Conservation (phyloP, 75 land plant species). For the Pinus taeda region DNA sequence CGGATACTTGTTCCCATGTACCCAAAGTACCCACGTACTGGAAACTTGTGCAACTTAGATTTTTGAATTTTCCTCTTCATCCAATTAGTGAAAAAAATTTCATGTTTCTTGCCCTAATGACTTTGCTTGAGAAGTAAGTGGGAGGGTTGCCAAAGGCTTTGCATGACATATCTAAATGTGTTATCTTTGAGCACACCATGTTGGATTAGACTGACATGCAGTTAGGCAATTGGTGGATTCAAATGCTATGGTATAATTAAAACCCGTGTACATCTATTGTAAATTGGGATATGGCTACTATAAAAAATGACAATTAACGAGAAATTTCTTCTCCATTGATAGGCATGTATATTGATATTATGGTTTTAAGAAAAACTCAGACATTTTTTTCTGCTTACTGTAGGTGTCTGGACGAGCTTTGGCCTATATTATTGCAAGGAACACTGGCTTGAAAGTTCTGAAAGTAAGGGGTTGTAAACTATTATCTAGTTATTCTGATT, state of each 20-base stretch:
- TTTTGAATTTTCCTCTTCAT: no score
- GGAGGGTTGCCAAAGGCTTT: neutral
- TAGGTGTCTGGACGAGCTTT: conserved; percentile 46
- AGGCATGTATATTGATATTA: neutral
- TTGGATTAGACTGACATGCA: neutral
- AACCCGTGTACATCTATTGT: no score
- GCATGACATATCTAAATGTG: neutral
- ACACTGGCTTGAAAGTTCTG: conserved; percentile 31
- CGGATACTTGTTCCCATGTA: no score
- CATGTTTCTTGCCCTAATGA: neutral
- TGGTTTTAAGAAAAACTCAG: neutral
- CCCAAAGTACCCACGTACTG: no score
- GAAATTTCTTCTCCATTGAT: neutral
- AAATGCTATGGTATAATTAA: neutral
- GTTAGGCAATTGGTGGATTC: neutral
- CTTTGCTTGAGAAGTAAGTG: neutral
- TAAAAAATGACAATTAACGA: no score
- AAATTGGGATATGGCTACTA: no score
- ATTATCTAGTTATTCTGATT: conserved; percentile 5
- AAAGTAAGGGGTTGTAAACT: conserved; percentile 41
- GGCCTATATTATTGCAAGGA: conserved; percentile 20
- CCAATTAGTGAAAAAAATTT: neutral
- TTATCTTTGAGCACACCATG: neutral
- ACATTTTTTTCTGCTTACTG: neutral
- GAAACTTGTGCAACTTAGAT: no score